Evolutionary conservation across 1,139 yeast genomes (phyloP).

Genomic region (Diutina pseudorugosa): DNA sequence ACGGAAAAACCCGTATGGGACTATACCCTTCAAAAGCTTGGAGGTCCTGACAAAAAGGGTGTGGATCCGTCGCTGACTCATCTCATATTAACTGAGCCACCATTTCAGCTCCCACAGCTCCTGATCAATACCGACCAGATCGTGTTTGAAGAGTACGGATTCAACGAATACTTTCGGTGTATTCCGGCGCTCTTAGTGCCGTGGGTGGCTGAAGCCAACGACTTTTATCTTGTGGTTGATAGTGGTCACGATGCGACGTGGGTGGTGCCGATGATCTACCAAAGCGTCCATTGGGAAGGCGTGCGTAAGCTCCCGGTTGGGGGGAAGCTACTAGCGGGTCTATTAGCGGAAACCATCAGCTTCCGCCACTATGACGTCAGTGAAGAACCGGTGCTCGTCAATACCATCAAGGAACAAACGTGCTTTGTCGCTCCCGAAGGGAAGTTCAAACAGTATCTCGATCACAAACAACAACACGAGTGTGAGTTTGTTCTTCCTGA

Average conservation of each 20-base stretch:
- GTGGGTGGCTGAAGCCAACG: conserved; percentile 30
- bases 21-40: conserved; percentile 34
- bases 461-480: conserved; percentile 14
- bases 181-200: conserved; percentile 61
- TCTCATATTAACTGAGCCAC: conserved; percentile 61
- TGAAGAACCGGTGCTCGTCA: conserved; percentile 78
- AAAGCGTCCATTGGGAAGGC: conserved; percentile 68
- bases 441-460: conserved; percentile 51
- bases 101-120: conserved; percentile 71
- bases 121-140: conserved; percentile 86
- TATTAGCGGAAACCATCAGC: conserved; percentile 71
- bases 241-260: conserved; percentile 84
- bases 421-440: conserved; percentile 49
- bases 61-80: conserved; percentile 37
- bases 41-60: conserved; percentile 15
- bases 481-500: conserved; percentile 80
- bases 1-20: conserved; percentile 93
- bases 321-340: conserved; percentile 75
- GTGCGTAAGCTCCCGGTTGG: conserved; percentile 70
- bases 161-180: conserved; percentile 51
- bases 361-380: conserved; percentile 89
- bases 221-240: conserved; percentile 68
- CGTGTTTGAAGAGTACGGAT: conserved; percentile 87
- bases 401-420: conserved; percentile 74
- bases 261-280: conserved; percentile 75